Base-by-base conservation (phyloP, 768 basidiomycete genomes). In the Xanthoconium stramineum region DNA sequence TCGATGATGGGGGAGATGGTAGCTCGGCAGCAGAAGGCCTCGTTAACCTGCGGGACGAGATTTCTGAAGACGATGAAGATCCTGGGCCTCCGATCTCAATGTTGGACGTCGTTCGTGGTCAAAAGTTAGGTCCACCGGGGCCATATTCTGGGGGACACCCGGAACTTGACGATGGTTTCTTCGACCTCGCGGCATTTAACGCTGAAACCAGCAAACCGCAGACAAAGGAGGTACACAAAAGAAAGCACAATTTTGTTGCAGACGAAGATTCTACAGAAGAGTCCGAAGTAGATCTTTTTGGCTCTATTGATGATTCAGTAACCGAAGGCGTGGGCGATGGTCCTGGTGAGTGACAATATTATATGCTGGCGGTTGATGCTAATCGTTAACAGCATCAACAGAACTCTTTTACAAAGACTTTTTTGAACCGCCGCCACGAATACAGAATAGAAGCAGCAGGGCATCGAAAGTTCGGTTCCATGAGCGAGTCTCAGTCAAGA, bases 141-240 rank as follows among this genome's bases (percentile, higher is more conserved):
- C 55, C 59, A 53, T 43, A 64, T 59, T 45, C 60, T 57, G 19
- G 61, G 9, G 65, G 66, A 5, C 74, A 78, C 54, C 72, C 79
- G 6, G 79, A 80, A 42, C 80, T 98, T 30, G 88, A 98, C 70
- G 96, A 98, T 67, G 84, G 79, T 14, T 98, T 98, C 75, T 98
- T 98, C 73, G 81, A 88, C 58, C 80, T 99, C 46, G 83, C 83
- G 30, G 78, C 83, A 19, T 99, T 99, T 77, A 97, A 98, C 64
- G 80, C 85, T 3, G 85, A 94, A 68, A 87, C 88, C 3, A 90
- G 91, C 68, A 83, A 81, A 61, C 82, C 85, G 3, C 94, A 96
- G 70, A 82, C 85, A 14, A 79, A 72, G 55, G 77, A 74, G 15
- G 78, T 81, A 11, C 84, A 85, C 3, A 76, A 75, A 64, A 93